Evolutionary conservation across 2,329 filamentous ascomycete genomes (phyloP).

Genomic region (Xylariaceae sp.): DNA sequence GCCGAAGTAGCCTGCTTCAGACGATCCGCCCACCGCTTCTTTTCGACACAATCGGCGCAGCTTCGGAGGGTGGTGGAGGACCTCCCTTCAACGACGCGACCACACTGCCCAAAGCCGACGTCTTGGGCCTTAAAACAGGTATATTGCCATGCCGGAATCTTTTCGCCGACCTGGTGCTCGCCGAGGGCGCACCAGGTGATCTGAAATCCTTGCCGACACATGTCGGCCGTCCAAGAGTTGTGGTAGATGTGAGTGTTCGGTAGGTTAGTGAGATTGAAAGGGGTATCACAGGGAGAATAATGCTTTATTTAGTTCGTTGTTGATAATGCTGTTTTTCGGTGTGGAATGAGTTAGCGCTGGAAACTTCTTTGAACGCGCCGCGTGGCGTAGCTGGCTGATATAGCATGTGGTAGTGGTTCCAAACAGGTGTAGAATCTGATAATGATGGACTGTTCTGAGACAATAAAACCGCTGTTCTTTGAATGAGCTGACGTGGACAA

Average conservation of each 20-base stretch:
- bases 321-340: not conserved
- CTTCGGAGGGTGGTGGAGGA: constrained; percentile 2
- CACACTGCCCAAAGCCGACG: constrained; percentile 9
- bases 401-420: not conserved
- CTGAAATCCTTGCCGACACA: constrained; percentile 4
- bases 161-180: constrained; percentile 10
- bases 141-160: not conserved
- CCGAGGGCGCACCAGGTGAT: constrained; percentile 9
- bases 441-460: not conserved
- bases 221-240: not conserved
- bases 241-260: not conserved
- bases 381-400: not conserved
- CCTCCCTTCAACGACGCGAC: not conserved
- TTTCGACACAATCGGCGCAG: not conserved
- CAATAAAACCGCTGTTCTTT: not conserved
- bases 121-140: not conserved
- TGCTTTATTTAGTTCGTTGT: not conserved
- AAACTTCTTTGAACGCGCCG: not conserved
- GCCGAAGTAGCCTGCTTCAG: not conserved
- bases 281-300: not conserved
- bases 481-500: not conserved
- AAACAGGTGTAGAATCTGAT: not conserved
- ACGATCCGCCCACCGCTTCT: not conserved
- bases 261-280: not conserved
- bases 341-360: not conserved